Evolutionary conservation across 768 basidiomycete species (phyloP), one percentile per base, ranked within the genome.

Genomic region (Panaeolus cyanescens): DNA sequence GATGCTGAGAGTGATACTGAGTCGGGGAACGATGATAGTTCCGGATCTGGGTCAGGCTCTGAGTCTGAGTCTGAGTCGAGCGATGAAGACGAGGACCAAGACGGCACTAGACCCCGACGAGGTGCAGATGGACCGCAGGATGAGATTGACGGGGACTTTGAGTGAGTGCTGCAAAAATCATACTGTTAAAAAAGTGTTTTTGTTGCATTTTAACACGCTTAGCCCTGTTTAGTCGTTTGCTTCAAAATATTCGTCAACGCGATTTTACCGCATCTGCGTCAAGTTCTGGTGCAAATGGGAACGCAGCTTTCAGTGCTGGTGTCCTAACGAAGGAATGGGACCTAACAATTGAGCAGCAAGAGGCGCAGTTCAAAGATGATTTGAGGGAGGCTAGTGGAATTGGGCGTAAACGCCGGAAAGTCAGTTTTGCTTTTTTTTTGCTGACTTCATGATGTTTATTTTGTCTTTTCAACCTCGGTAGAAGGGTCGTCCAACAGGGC

Each of bases 331-430:
- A 84, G 59, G 85, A 89, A 60, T 95, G 92, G 90, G 89, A 93
- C 62, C 83, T 91, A 34, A 83, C 79, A 57, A 83, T 90, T 42
- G 85, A 88, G 67, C 87, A 92, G 57, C 79, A 80, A 59, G 86
- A 91, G 12, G 83, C 83, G 0, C 84, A 88, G 64, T 90, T 93
- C 68, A 85, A 83, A 13, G 88, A 92, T 59, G 90, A 92, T 66
- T 75, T 93, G 55, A 83, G 90, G 15, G 84, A 79, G 40, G 91
- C 90, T 5, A 89, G 90, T 8, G 91, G 91, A 5, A 83, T 93
- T 32, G 91, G 91, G 13, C 77, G 79, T 17, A 79, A 78, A 65
- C 74, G 79, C 61, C 81, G 78, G 71, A 83, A 80, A 77, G 83
- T 83, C 58, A 50, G 75, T 68, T 32, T 30, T n/a, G n/a, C n/a